Evolutionary conservation across 2,329 filamentous ascomycete species (phyloP).

Genomic region (Madurella mycetomatis): DNA sequence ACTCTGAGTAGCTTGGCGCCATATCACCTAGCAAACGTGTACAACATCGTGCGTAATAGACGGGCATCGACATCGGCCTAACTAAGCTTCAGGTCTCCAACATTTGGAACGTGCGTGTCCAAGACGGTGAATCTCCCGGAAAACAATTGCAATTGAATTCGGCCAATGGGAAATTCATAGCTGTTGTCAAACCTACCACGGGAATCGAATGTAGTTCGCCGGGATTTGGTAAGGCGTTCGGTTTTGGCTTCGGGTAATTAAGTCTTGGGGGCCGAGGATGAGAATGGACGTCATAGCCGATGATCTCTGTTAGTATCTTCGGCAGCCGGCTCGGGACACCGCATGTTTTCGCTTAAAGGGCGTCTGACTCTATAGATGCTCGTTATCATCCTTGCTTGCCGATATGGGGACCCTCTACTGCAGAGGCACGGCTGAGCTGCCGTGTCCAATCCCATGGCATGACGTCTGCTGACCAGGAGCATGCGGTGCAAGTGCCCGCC

Average conservation of each 20-base stretch:
- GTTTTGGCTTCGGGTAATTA: too few species aligned
- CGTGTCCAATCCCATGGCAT: neutral
- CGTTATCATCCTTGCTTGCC: neutral
- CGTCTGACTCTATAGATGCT: neutral
- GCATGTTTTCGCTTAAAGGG: neutral
- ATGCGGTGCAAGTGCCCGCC: constrained; percentile 8
- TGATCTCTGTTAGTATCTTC: too few species aligned
- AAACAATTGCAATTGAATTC: too few species aligned
- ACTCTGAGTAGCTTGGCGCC: neutral
- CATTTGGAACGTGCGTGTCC: neutral
- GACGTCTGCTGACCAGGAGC: neutral
- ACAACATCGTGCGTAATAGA: neutral
- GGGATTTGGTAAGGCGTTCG: too few species aligned
- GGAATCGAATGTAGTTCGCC: too few species aligned
- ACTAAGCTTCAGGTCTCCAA: neutral
- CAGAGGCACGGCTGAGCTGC: neutral
- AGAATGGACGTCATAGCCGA: too few species aligned
- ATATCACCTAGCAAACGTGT: neutral
- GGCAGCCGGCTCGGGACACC: neutral
- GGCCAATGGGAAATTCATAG: too few species aligned
- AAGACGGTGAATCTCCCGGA: too few species aligned
- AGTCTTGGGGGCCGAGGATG: too few species aligned
- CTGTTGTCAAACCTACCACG: too few species aligned
- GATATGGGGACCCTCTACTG: neutral
- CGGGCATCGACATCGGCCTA: neutral